Conservation (phyloP, 1,139 yeast genomes). For the Groenewaldozyma sp. region DNA sequence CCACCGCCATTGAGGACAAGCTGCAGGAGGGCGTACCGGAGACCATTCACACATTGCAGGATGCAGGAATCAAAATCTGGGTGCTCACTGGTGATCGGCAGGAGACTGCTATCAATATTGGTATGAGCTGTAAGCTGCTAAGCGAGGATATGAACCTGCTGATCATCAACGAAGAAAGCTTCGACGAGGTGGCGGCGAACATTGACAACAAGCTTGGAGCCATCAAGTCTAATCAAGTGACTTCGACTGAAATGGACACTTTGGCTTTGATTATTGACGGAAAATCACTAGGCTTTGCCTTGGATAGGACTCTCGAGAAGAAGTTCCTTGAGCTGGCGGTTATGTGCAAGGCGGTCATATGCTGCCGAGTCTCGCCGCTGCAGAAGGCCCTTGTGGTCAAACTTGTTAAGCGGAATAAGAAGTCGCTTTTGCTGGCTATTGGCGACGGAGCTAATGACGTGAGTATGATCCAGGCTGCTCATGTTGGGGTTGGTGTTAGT, state of each 20-base stretch:
- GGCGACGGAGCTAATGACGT: slow-evolving; percentile 99
- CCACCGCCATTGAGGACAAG: slow-evolving; percentile 97
- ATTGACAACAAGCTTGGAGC: slow-evolving; percentile 70
- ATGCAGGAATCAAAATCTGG: slow-evolving; percentile 96
- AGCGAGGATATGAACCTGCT: slow-evolving; percentile 94
- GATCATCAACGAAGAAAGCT: slow-evolving; percentile 77
- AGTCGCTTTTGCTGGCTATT: slow-evolving; percentile 75
- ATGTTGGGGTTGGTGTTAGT: slow-evolving; percentile 96
- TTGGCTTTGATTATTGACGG: slow-evolving; percentile 93
- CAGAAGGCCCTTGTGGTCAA: slow-evolving; percentile 96
- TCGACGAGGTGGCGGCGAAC: slow-evolving; percentile 64
- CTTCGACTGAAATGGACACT: slow-evolving; percentile 52
- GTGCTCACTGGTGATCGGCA: slow-evolving; percentile 97
- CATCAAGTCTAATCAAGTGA: slow-evolving; percentile 45
- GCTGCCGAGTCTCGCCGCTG: slow-evolving; percentile 96
- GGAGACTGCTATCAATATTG: slow-evolving; percentile 98
- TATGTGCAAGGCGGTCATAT: slow-evolving; percentile 86
- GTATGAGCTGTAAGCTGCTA: slow-evolving; percentile 90
- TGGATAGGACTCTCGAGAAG: slow-evolving; percentile 74
- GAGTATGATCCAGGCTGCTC: slow-evolving; percentile 98
- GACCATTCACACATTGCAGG: slow-evolving; percentile 86
- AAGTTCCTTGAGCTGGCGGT: slow-evolving; percentile 71
- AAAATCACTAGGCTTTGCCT: slow-evolving; percentile 73
- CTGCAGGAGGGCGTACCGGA: slow-evolving; percentile 98
- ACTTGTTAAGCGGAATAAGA: slow-evolving; percentile 66